These are phyloP conservation scores for Fusarium phyllophilum DNA, from an alignment of 2,329 filamentous ascomycete genomes.

Conservation along the genomic window DNA sequence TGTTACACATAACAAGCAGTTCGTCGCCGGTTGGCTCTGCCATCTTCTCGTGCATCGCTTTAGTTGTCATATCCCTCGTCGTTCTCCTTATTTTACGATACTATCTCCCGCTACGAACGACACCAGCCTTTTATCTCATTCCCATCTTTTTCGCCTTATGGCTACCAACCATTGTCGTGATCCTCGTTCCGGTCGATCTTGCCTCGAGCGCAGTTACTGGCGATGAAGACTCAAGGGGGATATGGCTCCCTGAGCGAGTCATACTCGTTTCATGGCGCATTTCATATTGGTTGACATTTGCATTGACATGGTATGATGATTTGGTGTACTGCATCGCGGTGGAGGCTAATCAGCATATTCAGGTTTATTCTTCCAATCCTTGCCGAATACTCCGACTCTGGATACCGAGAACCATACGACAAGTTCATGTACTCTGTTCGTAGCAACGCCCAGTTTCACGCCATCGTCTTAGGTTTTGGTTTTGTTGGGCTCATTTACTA, in stretches of 20 bases:
- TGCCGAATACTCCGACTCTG: slow-evolving; percentile 93
- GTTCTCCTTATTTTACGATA: slow-evolving; percentile 88
- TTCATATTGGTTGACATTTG: slow-evolving; percentile 96
- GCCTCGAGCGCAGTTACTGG: slow-evolving; percentile 83
- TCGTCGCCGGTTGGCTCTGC: slow-evolving; percentile 79
- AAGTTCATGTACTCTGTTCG: slow-evolving; percentile 86
- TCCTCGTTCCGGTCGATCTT: slow-evolving; percentile 95
- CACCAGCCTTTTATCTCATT: slow-evolving; percentile 87
- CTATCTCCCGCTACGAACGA: slow-evolving; percentile 90
- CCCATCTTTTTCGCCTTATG: slow-evolving; percentile 97
- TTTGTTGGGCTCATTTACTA: slow-evolving; percentile 83
- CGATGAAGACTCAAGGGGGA: slow-evolving; percentile 76
- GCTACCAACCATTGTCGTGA: slow-evolving; percentile 87
- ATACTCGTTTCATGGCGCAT: slow-evolving; percentile 93
- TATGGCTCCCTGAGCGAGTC: slow-evolving; percentile 84
- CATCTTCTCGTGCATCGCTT: slow-evolving; percentile 78
- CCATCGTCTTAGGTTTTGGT: slow-evolving; percentile 77
- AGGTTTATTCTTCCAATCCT: slow-evolving; percentile 92
- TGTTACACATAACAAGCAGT: slow-evolving; percentile 61
- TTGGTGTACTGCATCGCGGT: neutral
- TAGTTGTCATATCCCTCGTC: slow-evolving; percentile 77
- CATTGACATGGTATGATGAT: slow-evolving; percentile 81
- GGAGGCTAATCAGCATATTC: slow-evolving; percentile 22
- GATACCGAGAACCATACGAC: slow-evolving; percentile 86
- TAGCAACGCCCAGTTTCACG: slow-evolving; percentile 88